Percentiles rank a stretch among this genome's conserved stretches.
These are phyloP conservation scores for Xylaria nigripes DNA, from an alignment of 495 filamentous ascomycete genomes.

Conservation along the genomic window DNA sequence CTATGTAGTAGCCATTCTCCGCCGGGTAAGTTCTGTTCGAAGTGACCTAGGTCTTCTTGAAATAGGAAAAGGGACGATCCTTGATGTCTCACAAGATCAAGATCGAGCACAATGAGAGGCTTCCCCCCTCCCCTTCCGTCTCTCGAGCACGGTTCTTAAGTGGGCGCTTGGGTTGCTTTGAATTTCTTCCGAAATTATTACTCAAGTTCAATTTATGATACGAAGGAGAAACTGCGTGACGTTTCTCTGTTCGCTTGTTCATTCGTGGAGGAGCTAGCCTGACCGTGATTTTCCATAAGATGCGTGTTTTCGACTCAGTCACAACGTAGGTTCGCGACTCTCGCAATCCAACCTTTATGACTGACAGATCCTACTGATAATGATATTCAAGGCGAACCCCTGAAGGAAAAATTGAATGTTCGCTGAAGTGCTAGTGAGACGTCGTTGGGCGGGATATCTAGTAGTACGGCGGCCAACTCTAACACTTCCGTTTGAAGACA, in stretches of 20 bases:
- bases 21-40: no score
- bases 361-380: neutral
- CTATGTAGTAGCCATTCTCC: no score
- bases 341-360: neutral
- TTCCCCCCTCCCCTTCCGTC: no score
- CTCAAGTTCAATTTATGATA: no score
- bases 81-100: neutral
- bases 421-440: neutral
- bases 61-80: no score
- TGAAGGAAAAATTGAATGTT: neutral
- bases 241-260: neutral
- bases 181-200: neutral
- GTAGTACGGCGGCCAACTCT: neutral
- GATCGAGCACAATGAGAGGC: neutral
- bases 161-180: neutral
- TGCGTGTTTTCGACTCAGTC: neutral
- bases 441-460: neutral
- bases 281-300: neutral
- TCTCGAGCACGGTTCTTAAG: neutral
- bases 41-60: no score
- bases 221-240: neutral
- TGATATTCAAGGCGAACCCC: neutral
- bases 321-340: neutral
- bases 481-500: constrained; percentile 3
- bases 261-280: neutral